Evolutionary conservation across 75 land plant species (phyloP), one percentile per base, ranked within the genome.

Genomic region (Larix kaempferi): DNA sequence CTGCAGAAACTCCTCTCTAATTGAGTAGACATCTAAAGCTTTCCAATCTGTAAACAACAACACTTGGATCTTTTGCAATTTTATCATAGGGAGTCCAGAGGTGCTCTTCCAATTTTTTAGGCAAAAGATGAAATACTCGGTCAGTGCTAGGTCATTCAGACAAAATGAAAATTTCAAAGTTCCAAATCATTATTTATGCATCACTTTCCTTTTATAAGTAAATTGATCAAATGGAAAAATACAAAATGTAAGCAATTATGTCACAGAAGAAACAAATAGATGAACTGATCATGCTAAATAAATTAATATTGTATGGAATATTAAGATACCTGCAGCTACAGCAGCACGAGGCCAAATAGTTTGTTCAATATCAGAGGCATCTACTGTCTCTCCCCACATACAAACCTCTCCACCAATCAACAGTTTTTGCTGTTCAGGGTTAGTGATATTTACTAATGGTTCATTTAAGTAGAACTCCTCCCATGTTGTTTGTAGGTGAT

Each of bases 311-410:
- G 52, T 44, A 44, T 41, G 5, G 56, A 41, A 39, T 75, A 57
- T 1, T 44, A 27, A 44, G 21, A 56, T 83, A 95, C 98, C 98
- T 82, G 98, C 98, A 75, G 98, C 98, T 63, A 95, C 98, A 69
- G 98, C 98, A 58, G 98, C 98, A 57, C 98, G 91, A 14, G 98
- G 98, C 98, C 98, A 95, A 37, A 95, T 92, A 29, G 95, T 95
- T 76, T 92, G 93, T 62, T 93, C 79, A 60, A 95, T 85, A 55
- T 95, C 89, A 0, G 94, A 92, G 16, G 76, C 90, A 84, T 95
- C 98, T 19, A 88, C 88, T 7, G 76, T 82, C 66, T 95, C 98
- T 26, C 93, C 98, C 98, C 98, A 95, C 95, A 92, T 86, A 86
- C 98, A 92, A 19, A 95, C 98, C 75, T 95, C 98, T 21, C 98